Percentiles rank a stretch among this genome's conserved stretches.
Conservation (phyloP, 2,329 filamentous ascomycete genomes). For the Cladosporium sp. region DNA sequence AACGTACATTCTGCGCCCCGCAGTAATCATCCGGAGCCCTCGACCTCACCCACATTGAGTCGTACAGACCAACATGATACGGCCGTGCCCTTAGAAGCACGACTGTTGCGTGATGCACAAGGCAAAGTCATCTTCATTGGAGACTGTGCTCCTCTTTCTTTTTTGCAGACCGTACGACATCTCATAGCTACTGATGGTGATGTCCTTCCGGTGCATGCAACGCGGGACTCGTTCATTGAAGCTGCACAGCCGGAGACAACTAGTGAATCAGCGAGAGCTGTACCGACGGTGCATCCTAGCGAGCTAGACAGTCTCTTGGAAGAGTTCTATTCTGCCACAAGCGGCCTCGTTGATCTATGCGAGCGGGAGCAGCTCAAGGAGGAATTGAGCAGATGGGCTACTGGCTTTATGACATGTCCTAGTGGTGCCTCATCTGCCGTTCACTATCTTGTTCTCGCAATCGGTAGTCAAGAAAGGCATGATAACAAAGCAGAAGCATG, state of each 20-base stretch:
- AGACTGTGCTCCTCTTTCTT: constrained; percentile 51
- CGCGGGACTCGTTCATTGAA: constrained; percentile 23
- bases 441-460: constrained; percentile 49
- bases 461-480: constrained; percentile 44
- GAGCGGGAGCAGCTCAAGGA: constrained; percentile 34
- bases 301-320: constrained; percentile 40
- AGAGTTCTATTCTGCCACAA: constrained; percentile 44
- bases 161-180: constrained; percentile 50
- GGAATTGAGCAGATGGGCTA: constrained; percentile 28
- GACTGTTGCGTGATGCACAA: constrained; percentile 49
- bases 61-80: constrained; percentile 33
- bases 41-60: constrained; percentile 19
- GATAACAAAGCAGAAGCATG: constrained; percentile 44
- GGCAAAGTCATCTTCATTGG: constrained; percentile 54
- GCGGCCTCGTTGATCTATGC: constrained; percentile 47
- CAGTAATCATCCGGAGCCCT: not conserved
- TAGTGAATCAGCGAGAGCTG: constrained; percentile 25
- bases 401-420: constrained; percentile 7
- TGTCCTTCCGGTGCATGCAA: constrained; percentile 16
- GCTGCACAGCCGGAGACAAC: constrained; percentile 14
- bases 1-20: not conserved
- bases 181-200: constrained; percentile 45
- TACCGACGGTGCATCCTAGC: constrained; percentile 30
- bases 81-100: constrained; percentile 40
- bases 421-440: constrained; percentile 44